Evolutionary conservation across 257 asterid genomes (phyloP).

Genomic region (Nicotiana tomentosiformis): DNA sequence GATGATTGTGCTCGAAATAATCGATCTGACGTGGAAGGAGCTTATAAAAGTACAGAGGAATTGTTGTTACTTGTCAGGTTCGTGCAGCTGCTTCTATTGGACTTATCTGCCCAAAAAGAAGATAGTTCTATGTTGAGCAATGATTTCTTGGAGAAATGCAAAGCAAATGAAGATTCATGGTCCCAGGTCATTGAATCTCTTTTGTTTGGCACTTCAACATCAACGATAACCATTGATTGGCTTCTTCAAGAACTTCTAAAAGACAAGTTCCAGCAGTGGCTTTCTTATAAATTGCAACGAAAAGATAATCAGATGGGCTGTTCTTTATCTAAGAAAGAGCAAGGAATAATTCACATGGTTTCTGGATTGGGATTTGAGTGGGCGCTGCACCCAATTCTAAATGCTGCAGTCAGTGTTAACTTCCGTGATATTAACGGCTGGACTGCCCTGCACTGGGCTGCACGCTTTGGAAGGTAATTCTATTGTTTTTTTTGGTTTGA

Average conservation of each 20-base stretch:
- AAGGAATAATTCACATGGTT: conserved; percentile 70
- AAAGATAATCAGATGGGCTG: conserved; percentile 23
- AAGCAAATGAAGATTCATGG: conserved; percentile 20
- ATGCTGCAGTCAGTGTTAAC: conserved; percentile 49
- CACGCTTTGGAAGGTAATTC: conserved; percentile 63
- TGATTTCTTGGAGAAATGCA: conserved; percentile 12
- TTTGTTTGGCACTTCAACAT: conserved; percentile 11
- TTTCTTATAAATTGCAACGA: conserved; percentile 32
- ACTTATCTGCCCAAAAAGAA: neutral
- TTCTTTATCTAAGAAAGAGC: conserved; percentile 57
- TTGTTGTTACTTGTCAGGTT: conserved; percentile 25
- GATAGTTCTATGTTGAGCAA: conserved; percentile 3
- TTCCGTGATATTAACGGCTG: conserved; percentile 69
- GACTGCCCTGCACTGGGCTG: conserved; percentile 91
- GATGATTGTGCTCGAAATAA: conserved; percentile 26
- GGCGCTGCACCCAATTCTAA: conserved; percentile 64
- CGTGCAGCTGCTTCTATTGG: conserved; percentile 15
- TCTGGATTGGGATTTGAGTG: conserved; percentile 73
- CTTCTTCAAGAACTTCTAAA: conserved; percentile 21
- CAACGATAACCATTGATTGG: conserved; percentile 21
- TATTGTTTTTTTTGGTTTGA: conserved; percentile 7
- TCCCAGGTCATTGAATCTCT: conserved; percentile 11
- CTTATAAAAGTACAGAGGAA: conserved; percentile 52
- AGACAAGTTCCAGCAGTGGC: conserved; percentile 21
- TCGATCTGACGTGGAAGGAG: conserved; percentile 36